Evolutionary conservation across 805 yeast species (phyloP).

Genomic region (Phaffomyces thermotolerans): DNA sequence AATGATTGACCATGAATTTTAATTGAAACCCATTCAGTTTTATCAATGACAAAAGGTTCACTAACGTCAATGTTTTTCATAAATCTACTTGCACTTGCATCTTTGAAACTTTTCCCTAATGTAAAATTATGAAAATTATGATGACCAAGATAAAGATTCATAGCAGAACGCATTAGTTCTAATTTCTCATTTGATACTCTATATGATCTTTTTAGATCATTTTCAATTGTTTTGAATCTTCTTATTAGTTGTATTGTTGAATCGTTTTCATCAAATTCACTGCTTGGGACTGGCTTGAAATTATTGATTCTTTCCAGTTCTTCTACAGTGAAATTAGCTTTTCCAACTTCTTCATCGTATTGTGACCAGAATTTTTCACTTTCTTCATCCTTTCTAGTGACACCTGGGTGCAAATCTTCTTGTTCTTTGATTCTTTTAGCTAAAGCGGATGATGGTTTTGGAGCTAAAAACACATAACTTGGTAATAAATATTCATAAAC

Average conservation of each 20-base stretch:
- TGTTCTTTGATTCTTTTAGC: constrained; percentile 52
- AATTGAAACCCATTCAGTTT: constrained; percentile 93
- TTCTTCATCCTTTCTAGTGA: constrained; percentile 56
- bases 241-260: constrained; percentile 34
- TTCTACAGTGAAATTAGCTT: constrained; percentile 24
- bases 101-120: constrained; percentile 71
- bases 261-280: constrained; percentile 34
- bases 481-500: constrained; percentile 92
- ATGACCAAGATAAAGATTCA: constrained; percentile 72
- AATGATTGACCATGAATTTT: constrained; percentile 97
- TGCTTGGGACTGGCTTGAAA: constrained; percentile 30
- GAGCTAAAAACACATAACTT: constrained; percentile 82
- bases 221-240: constrained; percentile 56
- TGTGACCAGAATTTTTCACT: constrained; percentile 68
- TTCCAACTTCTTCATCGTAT: constrained; percentile 33
- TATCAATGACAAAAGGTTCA: constrained; percentile 86
- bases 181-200: constrained; percentile 60
- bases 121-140: constrained; percentile 92
- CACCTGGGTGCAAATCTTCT: constrained; percentile 48
- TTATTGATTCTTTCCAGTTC: constrained; percentile 22
- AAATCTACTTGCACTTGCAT: constrained; percentile 75
- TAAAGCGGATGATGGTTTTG: constrained; percentile 69
- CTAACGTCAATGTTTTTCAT: constrained; percentile 76
- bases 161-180: constrained; percentile 54
- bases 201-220: constrained; percentile 57